Evolutionary conservation across 805 yeast species (phyloP), one percentile per base, ranked within the genome.

Genomic region (Sugiyamaella lignohabitans): DNA sequence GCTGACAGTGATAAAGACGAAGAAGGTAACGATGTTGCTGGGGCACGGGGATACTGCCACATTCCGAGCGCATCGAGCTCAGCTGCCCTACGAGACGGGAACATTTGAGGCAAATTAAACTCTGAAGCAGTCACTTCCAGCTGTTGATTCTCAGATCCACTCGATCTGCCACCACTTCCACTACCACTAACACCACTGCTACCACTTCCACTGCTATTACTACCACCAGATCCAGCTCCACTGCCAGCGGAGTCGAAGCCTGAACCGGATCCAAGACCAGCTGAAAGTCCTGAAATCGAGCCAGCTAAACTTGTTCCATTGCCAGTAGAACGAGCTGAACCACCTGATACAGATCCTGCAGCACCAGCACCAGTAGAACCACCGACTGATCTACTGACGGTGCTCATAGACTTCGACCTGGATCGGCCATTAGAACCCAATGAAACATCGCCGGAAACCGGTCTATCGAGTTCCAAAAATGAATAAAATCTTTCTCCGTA

Each of bases 21-120:
- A 35, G 20, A 35, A 8, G 38, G 6, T 35, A 18, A 35, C 14
- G 6, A n/a, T 5, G 20, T 6, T 6, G 17, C 19, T 11, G 41
- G 20, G 10, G 29, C 8, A 5, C 41, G 6, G 24, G 29, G 29
- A 38, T 38, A 21, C 29, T 38, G 23, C n/a, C 27, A 20, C 27
- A 38, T 38, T n/a, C 49, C 47, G 43, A 42, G 16, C 3, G 57
- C 54, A 36, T 54, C 55, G 22, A 52, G 43, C 24, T 53, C 51
- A 3, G 56, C 58, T 6, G 58, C 56, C n/a, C 46, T 20, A 19
- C 59, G 54, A 22, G 56, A 49, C 14, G 58, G 54, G 49, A 44
- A 55, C n/a, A 55, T 52, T 43, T 54, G 56, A 17, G 59, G 59
- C 29, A 55, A 47, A 27, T 51, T 45, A 30, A 44, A 46, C 38